Base-by-base conservation (phyloP, 768 basidiomycete species). In the Multifurca ochricompacta region DNA sequence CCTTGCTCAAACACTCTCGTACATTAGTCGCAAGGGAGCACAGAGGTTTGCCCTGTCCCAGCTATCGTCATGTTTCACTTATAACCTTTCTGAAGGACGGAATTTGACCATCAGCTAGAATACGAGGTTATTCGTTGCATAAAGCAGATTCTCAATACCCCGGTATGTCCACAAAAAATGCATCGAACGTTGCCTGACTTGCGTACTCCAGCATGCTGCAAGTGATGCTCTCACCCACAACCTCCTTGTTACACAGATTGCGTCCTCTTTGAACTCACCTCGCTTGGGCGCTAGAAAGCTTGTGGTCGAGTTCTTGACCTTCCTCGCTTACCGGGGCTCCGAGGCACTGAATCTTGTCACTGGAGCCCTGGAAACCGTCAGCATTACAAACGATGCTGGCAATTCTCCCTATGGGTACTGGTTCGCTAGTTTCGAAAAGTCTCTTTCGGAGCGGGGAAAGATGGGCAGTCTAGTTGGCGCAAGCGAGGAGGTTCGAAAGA, bases 391-490 rank as follows among this genome's bases (percentile, higher is more conserved):
- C 59, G 65, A 71, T 48, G 71, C 77, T 48, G 79, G 78, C 43
- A 79, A 78, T 46, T 70, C 74, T 13, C 73, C 74, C 19, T 98
- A 91, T 66, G 83, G 83, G 58, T 92, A 81, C 62, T 98, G 92
- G 94, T 89, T 98, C 65, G 85, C 82, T 61, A 85, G 83, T 0
- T 72, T 95, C 59, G 87, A 91, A 60, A 70, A 71, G 25, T 80
- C 80, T 3, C 74, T 97, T 16, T 77, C 82, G 43, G 94, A 93
- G 2, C 74, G 92, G 52, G 95, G 95, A 1, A 87, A 84, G 67
- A 93, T 97, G 91, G 95, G 95, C 1, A 96, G 89, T 66, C 69
- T 89, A 36, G 95, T 99, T 7, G 96, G 96, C 0, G 91, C 92
- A 21, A 95, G 93, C 62, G 90, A 94, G 13, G 93, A 97, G 61